Conservation (phyloP, 1,284 basidiomycete species). For the Heterobasidion parviporum region DNA sequence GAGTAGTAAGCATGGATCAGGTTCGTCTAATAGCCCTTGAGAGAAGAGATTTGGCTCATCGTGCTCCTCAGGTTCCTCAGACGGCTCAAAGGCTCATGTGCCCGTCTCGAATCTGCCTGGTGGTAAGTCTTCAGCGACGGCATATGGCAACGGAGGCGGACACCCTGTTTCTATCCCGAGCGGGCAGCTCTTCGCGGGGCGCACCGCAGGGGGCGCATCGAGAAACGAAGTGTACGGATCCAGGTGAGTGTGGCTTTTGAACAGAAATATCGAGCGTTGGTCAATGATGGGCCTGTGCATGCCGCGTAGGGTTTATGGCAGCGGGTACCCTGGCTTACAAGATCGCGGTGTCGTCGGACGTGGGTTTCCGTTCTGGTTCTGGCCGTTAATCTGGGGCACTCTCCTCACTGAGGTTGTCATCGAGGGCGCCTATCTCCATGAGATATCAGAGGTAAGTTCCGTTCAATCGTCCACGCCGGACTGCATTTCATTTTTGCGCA, state of each 20-base stretch:
- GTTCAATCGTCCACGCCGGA: neutral
- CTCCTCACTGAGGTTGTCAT: slow-evolving; percentile 15
- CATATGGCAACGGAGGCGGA: slow-evolving; percentile 12
- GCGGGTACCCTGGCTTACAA: slow-evolving; percentile 26
- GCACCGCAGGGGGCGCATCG: slow-evolving; percentile 13
- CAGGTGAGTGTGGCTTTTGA: slow-evolving; percentile 4
- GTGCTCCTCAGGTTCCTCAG: neutral
- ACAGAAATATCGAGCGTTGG: no score
- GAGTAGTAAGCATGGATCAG: neutral
- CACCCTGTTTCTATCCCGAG: slow-evolving; percentile 6
- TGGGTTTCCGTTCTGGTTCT: slow-evolving; percentile 38
- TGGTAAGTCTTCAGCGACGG: slow-evolving; percentile 7
- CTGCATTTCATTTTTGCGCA: neutral
- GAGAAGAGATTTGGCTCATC: no score
- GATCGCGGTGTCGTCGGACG: slow-evolving; percentile 20
- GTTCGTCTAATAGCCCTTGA: no score
- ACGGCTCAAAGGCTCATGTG: neutral
- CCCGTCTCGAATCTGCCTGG: slow-evolving; percentile 7
- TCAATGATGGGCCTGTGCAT: neutral
- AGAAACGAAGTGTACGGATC: slow-evolving; percentile 12
- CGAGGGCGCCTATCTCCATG: slow-evolving; percentile 34
- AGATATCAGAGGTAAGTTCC: slow-evolving; percentile 23
- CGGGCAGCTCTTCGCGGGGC: slow-evolving; percentile 13
- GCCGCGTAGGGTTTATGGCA: slow-evolving; percentile 24
- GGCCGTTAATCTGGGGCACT: slow-evolving; percentile 48